Evolutionary conservation across 2,329 filamentous ascomycete species (phyloP), one percentile per base, ranked within the genome.

Genomic region (Aaosphaeria pasadenensis): DNA sequence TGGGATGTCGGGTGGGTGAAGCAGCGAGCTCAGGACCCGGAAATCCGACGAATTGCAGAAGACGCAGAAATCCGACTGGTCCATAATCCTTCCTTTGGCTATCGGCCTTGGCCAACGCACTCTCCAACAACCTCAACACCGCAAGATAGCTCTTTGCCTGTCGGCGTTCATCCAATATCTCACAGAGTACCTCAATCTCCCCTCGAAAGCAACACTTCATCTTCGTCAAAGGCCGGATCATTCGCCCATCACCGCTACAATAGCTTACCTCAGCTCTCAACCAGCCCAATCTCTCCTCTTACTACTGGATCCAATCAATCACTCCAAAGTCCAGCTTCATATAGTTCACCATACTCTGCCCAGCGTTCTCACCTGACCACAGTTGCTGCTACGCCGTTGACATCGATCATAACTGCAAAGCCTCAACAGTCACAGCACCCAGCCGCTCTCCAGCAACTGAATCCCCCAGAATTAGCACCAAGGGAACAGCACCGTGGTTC

Each of bases 1-100:
- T 64, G 60, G 62, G 60, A 67, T 41, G 57, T 67, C 6, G 55
- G 60, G 46, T 66, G 55, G 49, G 63, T 67, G 9, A 56, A 53
- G 40, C 63, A 60, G 46, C 59, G 60, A 42, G 54, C 63, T 9
- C 54, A 56, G 24, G 64, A 67, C 41, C 56, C 63, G 5, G 62
- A 64, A 4, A 56, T 67, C 32, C 59, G 55, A 44, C 56, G 56
- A n/a, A 48, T 67, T 32, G 63, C 62, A 13, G 53, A 57, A 44
- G 60, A 64, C 43, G 63, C 62, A 28, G 63, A 63, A 47, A 44
- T 51, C 7, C 53, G 55, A 31, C 44, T 64, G 43, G 43, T 53
- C 42, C 50, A 47, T 24, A 49, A 61, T 45, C 46, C 11, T 11
- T 11, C 51, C 17, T 58, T 57, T 35, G 53, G 53, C 31, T 63